A percentile compares a stretch with the other conserved stretches of the same genome.
Conservation (phyloP, 768 basidiomycete genomes). For the Rhizopogon rudus region DNA sequence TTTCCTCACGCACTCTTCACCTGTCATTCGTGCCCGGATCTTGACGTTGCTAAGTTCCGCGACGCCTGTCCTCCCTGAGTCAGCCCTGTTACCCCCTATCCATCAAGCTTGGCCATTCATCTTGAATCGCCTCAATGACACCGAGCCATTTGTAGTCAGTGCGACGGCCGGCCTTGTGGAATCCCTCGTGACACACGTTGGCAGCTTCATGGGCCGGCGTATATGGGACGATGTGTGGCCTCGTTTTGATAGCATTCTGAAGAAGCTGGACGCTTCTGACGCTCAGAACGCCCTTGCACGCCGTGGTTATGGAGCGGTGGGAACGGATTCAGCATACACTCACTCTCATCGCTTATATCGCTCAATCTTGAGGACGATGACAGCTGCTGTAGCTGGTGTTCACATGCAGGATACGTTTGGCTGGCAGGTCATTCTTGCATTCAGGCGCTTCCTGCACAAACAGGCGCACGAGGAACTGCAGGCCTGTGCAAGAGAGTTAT, state of each 20-base stretch:
- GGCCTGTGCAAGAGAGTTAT: constrained; percentile 57
- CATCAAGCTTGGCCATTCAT: constrained; percentile 95
- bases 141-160: constrained; percentile 74
- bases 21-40: constrained; percentile 81
- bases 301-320: constrained; percentile 43
- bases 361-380: constrained; percentile 73
- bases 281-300: constrained; percentile 60
- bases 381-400: constrained; percentile 58
- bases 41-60: constrained; percentile 70
- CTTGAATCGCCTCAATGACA: constrained; percentile 72
- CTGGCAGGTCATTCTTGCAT: constrained; percentile 79
- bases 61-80: constrained; percentile 65
- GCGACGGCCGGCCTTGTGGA: constrained; percentile 76
- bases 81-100: constrained; percentile 76
- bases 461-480: constrained; percentile 75
- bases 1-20: constrained; percentile 88
- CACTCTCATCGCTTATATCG: constrained; percentile 76
- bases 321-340: constrained; percentile 71
- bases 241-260: constrained; percentile 58
- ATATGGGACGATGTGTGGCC: constrained; percentile 97
- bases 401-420: constrained; percentile 62
- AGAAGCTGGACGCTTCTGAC: constrained; percentile 58
- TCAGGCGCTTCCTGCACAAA: constrained; percentile 70
- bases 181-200: constrained; percentile 60
- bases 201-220: constrained; percentile 79